Evolutionary conservation across 2,329 filamentous ascomycete genomes (phyloP).

Genomic region (Pleomassaria siparia): DNA sequence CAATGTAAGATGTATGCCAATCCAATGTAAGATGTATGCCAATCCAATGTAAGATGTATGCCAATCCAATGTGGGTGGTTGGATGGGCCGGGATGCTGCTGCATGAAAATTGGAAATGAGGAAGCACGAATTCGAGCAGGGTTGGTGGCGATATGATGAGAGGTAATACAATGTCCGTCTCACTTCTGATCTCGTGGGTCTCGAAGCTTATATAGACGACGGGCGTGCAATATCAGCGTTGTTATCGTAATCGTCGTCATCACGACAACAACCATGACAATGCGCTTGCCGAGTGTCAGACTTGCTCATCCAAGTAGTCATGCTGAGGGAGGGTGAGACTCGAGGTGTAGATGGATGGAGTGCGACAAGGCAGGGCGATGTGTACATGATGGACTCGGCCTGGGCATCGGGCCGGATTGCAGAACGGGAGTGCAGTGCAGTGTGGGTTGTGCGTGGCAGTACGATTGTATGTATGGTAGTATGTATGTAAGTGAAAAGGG

Average conservation of each 20-base stretch:
- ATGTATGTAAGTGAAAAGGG: too few relatives aligned
- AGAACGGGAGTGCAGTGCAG: neutral
- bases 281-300: constrained; percentile 1
- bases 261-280: neutral
- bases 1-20: too few relatives aligned
- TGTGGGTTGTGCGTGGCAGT: too few relatives aligned
- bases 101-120: too few relatives aligned
- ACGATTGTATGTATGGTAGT: too few relatives aligned
- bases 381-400: too few relatives aligned
- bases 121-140: too few relatives aligned
- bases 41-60: too few relatives aligned
- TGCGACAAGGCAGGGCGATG: neutral
- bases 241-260: neutral
- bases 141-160: too few relatives aligned
- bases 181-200: neutral
- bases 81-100: too few relatives aligned
- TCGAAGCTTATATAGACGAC: constrained; percentile 1
- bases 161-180: neutral
- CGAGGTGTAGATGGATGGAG: neutral
- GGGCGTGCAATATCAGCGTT: neutral
- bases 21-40: too few relatives aligned
- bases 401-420: neutral
- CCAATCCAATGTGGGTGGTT: too few relatives aligned
- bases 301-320: neutral
- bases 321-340: neutral